Evolutionary conservation across 805 yeast species (phyloP).

Genomic region (Candida nonsorbophila): DNA sequence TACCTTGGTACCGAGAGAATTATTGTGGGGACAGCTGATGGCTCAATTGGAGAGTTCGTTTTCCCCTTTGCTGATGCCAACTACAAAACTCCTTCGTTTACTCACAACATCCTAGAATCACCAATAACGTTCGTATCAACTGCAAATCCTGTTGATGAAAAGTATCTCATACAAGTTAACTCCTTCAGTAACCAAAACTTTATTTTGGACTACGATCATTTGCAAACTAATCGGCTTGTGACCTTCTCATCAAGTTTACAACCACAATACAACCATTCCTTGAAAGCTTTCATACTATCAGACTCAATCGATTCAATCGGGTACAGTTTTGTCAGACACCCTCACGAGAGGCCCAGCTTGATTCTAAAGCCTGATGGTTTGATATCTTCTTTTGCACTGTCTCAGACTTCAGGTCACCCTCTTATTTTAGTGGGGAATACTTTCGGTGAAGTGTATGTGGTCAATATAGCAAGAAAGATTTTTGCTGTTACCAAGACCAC

Average conservation of each 20-base stretch:
- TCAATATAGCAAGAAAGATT: constrained; percentile 34
- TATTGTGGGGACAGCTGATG: constrained; percentile 55
- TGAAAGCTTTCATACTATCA: constrained; percentile 20
- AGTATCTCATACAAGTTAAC: constrained; percentile 21
- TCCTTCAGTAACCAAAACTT: constrained; percentile 22
- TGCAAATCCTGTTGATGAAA: constrained; percentile 16
- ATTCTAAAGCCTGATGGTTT: constrained; percentile 26
- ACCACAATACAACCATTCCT: constrained; percentile 23
- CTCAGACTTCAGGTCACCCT: constrained; percentile 34
- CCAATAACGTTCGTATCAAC: constrained; percentile 21
- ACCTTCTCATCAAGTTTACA: constrained; percentile 18
- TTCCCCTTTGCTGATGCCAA: constrained; percentile 25
- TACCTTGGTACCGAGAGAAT: constrained; percentile 39
- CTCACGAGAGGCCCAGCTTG: constrained; percentile 28
- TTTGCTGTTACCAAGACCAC: constrained; percentile 28
- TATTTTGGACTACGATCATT: constrained; percentile 20
- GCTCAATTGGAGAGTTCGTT: constrained; percentile 54
- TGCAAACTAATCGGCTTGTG: constrained; percentile 19
- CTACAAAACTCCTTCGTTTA: constrained; percentile 24
- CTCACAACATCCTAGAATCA: constrained; percentile 25
- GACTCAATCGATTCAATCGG: constrained; percentile 24
- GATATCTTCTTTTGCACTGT: constrained; percentile 21
- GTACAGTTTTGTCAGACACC: constrained; percentile 23
- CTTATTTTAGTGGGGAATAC: constrained; percentile 27
- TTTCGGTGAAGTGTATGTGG: constrained; percentile 30